Conservation (phyloP, 2,329 filamentous ascomycete species). For the Pseudocercospora fuligena region DNA sequence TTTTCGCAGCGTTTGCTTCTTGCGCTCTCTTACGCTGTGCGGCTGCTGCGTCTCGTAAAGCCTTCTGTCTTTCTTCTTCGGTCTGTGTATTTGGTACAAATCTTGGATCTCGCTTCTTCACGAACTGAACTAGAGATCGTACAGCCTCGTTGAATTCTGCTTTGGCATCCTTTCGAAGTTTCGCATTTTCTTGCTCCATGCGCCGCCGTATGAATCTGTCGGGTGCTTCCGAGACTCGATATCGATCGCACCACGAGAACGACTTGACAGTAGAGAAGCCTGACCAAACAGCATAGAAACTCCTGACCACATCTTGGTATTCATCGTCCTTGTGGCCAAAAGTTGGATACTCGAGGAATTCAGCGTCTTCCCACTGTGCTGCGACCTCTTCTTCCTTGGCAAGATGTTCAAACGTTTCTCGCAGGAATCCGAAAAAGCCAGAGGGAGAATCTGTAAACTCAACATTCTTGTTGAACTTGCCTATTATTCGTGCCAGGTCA, state of each 20-base stretch:
- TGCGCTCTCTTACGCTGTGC: conserved; percentile 84
- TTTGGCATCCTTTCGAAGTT: conserved; percentile 77
- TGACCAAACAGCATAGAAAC: conserved; percentile 82
- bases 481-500: conserved; percentile 77
- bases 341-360: conserved; percentile 71
- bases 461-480: conserved; percentile 77
- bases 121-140: conserved; percentile 81
- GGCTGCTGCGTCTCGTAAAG: conserved; percentile 75
- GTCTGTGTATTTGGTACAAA: conserved; percentile 77
- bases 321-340: conserved; percentile 79
- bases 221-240: conserved; percentile 81
- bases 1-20: conserved; percentile 77
- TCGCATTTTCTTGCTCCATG: conserved; percentile 96
- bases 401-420: conserved; percentile 78
- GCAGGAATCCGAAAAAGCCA: conserved; percentile 83
- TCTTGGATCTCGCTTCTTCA: conserved; percentile 87
- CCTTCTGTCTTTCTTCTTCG: conserved; percentile 79
- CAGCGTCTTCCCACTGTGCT: conserved; percentile 68
- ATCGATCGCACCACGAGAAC: conserved; percentile 88
- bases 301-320: conserved; percentile 76
- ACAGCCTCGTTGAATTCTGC: conserved; percentile 94
- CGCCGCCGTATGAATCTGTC: conserved; percentile 79
- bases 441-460: conserved; percentile 78
- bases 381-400: conserved; percentile 79
- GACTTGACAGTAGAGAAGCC: conserved; percentile 82